Percentiles rank a stretch among this genome's conserved stretches.
phyloP scores from a whole-genome alignment of 2,329 filamentous ascomycete genomes.

The Sporothrix pseudoabietina region DNA sequence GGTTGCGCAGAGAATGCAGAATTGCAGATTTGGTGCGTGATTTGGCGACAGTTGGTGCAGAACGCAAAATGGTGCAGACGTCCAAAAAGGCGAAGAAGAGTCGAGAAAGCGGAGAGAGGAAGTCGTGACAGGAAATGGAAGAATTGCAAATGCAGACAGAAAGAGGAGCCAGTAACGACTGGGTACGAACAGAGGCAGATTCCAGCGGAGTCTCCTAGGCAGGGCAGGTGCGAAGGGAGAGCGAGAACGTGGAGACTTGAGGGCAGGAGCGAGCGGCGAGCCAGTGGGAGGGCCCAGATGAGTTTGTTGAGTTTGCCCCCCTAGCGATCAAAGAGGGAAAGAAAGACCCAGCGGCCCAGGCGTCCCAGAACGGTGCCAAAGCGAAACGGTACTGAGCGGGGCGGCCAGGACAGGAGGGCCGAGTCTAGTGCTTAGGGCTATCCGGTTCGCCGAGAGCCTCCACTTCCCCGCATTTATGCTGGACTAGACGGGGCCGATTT shows the following conservation, averaged over 20 bases:
- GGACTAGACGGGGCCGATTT: constrained; percentile 15
- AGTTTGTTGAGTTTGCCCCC: not conserved
- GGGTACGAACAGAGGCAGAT: not conserved
- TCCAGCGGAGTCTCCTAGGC: not conserved
- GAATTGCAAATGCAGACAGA: not conserved
- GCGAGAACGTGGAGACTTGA: not conserved
- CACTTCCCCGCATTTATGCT: constrained; percentile 33
- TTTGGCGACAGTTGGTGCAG: not conserved
- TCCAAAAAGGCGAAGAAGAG: not conserved
- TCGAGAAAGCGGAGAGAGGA: not conserved
- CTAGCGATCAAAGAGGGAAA: not conserved
- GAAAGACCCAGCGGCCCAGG: not conserved
- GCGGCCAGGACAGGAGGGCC: not conserved
- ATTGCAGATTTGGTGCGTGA: not conserved
- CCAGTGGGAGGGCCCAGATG: not conserved
- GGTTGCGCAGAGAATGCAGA: not conserved
- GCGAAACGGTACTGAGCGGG: not conserved
- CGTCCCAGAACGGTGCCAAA: not conserved
- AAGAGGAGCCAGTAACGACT: not conserved
- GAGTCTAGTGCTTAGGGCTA: constrained; percentile 13
- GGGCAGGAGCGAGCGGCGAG: constrained; percentile 5
- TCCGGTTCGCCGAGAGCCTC: constrained; percentile 32
- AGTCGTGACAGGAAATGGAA: not conserved
- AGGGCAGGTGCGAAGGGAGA: constrained; percentile 3
- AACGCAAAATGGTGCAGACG: not conserved